phyloP scores from a whole-genome alignment of 2,329 filamentous ascomycete genomes.

The Exophiala sp. region DNA sequence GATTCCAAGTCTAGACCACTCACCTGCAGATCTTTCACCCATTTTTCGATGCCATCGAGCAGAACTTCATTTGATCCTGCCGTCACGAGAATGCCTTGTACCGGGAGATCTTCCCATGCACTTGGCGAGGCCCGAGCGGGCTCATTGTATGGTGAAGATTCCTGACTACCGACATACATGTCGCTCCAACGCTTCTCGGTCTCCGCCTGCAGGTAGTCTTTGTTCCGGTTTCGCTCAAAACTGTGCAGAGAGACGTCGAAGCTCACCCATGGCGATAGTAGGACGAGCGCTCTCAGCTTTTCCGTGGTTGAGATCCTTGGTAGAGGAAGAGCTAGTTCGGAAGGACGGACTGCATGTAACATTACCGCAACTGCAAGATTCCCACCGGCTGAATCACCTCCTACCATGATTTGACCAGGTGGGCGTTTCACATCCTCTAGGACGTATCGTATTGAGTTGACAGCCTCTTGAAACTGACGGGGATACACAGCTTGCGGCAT shows the following conservation, averaged over 20 bases:
- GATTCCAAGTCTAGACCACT: conserved; percentile 30
- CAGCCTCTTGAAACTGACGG: conserved; percentile 41
- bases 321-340: conserved; percentile 38
- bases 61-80: conserved; percentile 56
- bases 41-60: conserved; percentile 53
- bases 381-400: conserved; percentile 43
- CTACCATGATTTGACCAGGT: conserved; percentile 36
- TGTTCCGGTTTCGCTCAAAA: conserved; percentile 45
- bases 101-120: conserved; percentile 54
- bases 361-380: conserved; percentile 33
- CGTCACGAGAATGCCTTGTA: conserved; percentile 51
- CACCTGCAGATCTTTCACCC: conserved; percentile 47
- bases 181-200: conserved; percentile 45
- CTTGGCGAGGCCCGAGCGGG: conserved; percentile 45
- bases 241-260: conserved; percentile 46
- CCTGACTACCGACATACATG: conserved; percentile 45
- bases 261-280: conserved; percentile 58
- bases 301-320: neutral
- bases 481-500: conserved; percentile 44
- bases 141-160: conserved; percentile 53
- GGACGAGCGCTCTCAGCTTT: conserved; percentile 47
- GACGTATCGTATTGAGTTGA: conserved; percentile 39
- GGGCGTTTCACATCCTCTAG: conserved; percentile 32
- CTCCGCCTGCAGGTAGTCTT: conserved; percentile 48
- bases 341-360: conserved; percentile 45